These are phyloP conservation scores for Manihot esculenta DNA, from an alignment of 441 rosid species.

Conservation along the genomic window DNA sequence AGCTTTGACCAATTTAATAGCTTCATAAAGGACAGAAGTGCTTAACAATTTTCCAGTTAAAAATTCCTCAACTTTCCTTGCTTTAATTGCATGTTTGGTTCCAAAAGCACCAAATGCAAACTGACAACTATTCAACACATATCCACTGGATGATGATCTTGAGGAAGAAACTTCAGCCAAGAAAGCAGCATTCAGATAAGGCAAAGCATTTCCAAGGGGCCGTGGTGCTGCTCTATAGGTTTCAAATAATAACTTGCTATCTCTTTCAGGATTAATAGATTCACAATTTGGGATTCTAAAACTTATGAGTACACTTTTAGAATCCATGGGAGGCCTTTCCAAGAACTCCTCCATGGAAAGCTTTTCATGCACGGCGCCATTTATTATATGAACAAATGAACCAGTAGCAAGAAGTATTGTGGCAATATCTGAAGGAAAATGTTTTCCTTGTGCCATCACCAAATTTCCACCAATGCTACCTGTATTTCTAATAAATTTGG, in stretches of 20 bases:
- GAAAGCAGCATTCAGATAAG: slow-evolving; percentile 80
- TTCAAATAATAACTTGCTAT: slow-evolving; percentile 43
- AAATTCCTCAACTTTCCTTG: slow-evolving; percentile 53
- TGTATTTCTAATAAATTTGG: slow-evolving; percentile 56
- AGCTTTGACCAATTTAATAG: slow-evolving; percentile 48
- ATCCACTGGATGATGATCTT: slow-evolving; percentile 32
- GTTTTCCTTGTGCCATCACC: slow-evolving; percentile 69
- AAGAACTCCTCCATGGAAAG: slow-evolving; percentile 61
- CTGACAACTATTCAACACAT: slow-evolving; percentile 41
- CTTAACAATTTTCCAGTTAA: slow-evolving; percentile 52
- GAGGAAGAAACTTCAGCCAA: slow-evolving; percentile 52
- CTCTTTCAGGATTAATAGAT: slow-evolving; percentile 25
- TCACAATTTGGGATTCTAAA: slow-evolving; percentile 49
- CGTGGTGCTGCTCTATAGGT: slow-evolving; percentile 77
- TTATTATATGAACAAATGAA: slow-evolving; percentile 44
- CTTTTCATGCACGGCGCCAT: slow-evolving; percentile 31
- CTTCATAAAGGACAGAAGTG: slow-evolving; percentile 47
- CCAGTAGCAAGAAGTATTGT: slow-evolving; percentile 64
- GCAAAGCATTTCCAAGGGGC: slow-evolving; percentile 68
- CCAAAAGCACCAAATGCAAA: slow-evolving; percentile 83
- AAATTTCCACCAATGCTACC: slow-evolving; percentile 78
- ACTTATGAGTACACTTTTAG: slow-evolving; percentile 46
- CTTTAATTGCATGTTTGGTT: slow-evolving; percentile 64
- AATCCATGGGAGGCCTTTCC: slow-evolving; percentile 52
- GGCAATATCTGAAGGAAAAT: slow-evolving; percentile 76